Evolutionary conservation across 768 basidiomycete species (phyloP).

Genomic region (Kwoniella mangroviensis): DNA sequence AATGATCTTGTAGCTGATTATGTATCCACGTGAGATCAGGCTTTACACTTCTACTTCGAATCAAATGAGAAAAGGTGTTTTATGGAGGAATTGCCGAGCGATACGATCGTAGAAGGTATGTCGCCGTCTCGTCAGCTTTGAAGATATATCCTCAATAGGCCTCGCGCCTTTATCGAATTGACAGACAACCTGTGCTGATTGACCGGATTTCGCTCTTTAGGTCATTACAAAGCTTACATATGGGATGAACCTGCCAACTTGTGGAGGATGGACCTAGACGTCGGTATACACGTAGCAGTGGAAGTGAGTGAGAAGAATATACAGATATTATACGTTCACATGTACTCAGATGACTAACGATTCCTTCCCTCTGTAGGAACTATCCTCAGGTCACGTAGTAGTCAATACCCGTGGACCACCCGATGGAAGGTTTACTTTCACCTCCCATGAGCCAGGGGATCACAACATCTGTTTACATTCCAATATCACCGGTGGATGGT

Average conservation of each 20-base stretch:
- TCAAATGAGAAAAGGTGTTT: constrained; percentile 93
- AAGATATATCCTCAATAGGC: neutral
- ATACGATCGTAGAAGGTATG: constrained; percentile 92
- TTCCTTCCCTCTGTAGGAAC: no score
- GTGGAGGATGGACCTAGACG: constrained; percentile 72
- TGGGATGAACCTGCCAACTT: constrained; percentile 75
- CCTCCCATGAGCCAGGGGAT: constrained; percentile 94
- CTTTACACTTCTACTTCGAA: constrained; percentile 96
- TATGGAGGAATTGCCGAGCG: constrained; percentile 90
- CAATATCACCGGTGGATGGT: constrained; percentile 85
- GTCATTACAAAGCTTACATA: constrained; percentile 89
- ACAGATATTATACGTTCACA: neutral
- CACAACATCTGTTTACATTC: constrained; percentile 95
- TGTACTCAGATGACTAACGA: no score
- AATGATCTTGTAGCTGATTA: neutral
- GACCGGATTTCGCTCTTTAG: constrained; percentile 61
- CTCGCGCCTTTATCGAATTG: no score
- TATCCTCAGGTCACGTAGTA: constrained; percentile 76
- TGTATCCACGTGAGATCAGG: constrained; percentile 49
- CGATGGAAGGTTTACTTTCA: constrained; percentile 94
- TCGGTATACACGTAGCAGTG: constrained; percentile 90
- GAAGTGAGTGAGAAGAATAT: constrained; percentile 64
- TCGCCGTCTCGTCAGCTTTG: neutral
- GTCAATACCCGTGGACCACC: constrained; percentile 88
- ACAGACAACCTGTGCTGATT: no score